Evolutionary conservation across 140 eudicot genomes (phyloP).

Genomic region (Bidens hawaiensis): DNA sequence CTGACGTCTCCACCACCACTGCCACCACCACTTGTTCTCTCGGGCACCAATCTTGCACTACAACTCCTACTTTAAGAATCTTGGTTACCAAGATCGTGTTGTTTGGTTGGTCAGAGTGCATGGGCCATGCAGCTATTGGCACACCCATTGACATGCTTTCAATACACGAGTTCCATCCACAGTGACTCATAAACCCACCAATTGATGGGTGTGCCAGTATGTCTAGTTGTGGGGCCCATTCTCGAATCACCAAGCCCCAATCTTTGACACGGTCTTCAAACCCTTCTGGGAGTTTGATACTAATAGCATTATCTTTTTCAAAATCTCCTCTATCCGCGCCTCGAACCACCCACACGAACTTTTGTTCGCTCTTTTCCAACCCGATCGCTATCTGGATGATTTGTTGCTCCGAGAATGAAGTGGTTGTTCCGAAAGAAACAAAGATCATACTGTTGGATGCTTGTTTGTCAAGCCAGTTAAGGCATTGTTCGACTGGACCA

Average conservation of each 20-base stretch:
- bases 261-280: constrained; percentile 42
- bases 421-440: constrained; percentile 50
- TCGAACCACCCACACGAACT: constrained; percentile 54
- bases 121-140: constrained; percentile 83
- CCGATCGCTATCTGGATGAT: constrained; percentile 46
- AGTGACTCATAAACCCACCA: constrained; percentile 80
- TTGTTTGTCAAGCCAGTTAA: constrained; percentile 57
- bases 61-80: constrained; percentile 40
- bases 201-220: constrained; percentile 54
- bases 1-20: constrained; percentile 22
- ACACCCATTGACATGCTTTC: constrained; percentile 78
- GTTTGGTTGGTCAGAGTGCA: constrained; percentile 82
- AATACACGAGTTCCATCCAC: constrained; percentile 87
- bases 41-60: constrained; percentile 39
- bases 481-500: constrained; percentile 26
- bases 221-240: constrained; percentile 82
- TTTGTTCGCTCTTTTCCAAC: constrained; percentile 34
- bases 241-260: constrained; percentile 53
- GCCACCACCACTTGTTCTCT: constrained; percentile 39
- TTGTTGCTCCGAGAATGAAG: constrained; percentile 39
- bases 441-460: constrained; percentile 33
- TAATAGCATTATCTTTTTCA: not conserved
- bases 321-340: constrained; percentile 42
- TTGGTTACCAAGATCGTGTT: constrained; percentile 39
- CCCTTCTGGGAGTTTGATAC: constrained; percentile 36